These are phyloP conservation scores for Coffea eugenioides DNA, from an alignment of 257 asterid species.

Conservation along the genomic window DNA sequence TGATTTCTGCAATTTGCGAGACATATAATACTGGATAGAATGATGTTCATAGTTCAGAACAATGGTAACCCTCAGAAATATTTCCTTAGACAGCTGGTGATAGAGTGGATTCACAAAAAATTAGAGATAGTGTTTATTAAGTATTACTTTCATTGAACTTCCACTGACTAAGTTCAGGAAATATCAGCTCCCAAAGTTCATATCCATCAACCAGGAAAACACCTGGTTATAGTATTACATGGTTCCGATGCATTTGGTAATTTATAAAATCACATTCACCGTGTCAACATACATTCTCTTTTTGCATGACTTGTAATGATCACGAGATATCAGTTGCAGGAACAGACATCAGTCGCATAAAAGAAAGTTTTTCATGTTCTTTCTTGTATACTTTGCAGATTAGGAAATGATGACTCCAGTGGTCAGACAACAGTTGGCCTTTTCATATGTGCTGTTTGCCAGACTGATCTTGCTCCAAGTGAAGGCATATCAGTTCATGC, in stretches of 20 bases:
- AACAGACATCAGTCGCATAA: background rate
- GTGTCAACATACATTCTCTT: background rate
- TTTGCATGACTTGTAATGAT: background rate
- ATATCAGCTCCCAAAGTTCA: background rate
- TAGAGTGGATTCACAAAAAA: background rate
- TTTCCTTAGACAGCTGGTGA: background rate
- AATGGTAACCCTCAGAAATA: background rate
- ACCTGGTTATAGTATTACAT: background rate
- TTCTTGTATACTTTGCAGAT: conserved; percentile 41
- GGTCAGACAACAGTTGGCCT: conserved; percentile 46
- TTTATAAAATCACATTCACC: too few species aligned
- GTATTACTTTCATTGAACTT: too few species aligned
- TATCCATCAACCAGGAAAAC: too few species aligned
- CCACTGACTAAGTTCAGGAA: background rate
- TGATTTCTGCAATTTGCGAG: background rate
- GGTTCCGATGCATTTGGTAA: background rate
- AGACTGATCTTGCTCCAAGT: conserved; percentile 54
- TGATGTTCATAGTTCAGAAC: background rate
- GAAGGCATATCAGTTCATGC: conserved; percentile 84
- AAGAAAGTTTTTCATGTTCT: background rate
- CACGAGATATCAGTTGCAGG: background rate
- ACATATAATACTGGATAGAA: background rate
- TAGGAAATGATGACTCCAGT: conserved; percentile 82
- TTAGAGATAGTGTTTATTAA: background rate
- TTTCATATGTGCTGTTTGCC: conserved; percentile 65